A percentile compares a stretch with the other conserved stretches of the same genome.
phyloP scores from a whole-genome alignment of 768 basidiomycete genomes.

The Ephemerocybe angulata region DNA sequence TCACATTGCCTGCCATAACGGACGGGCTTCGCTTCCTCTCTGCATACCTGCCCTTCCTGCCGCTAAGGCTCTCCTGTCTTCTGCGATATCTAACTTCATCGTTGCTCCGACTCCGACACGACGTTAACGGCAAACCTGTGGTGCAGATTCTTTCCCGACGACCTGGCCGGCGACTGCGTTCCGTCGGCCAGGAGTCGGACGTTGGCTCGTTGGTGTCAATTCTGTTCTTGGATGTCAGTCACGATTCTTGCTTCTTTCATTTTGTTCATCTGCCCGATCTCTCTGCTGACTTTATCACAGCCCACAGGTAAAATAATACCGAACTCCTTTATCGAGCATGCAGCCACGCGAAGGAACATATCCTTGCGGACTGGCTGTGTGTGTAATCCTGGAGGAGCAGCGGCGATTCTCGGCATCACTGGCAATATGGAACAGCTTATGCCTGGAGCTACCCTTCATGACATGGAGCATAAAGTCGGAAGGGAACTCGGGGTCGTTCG shows the following conservation, averaged over 20 bases:
- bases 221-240: constrained; percentile 59
- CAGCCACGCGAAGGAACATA: constrained; percentile 59
- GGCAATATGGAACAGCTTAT: constrained; percentile 60
- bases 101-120: constrained; percentile 58
- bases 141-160: constrained; percentile 64
- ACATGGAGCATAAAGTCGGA: constrained; percentile 59
- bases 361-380: constrained; percentile 83
- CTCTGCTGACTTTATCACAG: no score
- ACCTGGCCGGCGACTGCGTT: constrained; percentile 49
- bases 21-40: constrained; percentile 75
- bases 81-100: constrained; percentile 56
- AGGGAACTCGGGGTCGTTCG: constrained; percentile 72
- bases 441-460: constrained; percentile 55
- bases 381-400: constrained; percentile 84
- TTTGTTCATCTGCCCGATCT: no score
- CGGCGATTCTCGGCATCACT: constrained; percentile 64
- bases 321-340: constrained; percentile 69
- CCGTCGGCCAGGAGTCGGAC: constrained; percentile 64
- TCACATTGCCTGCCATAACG: constrained; percentile 72
- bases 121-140: constrained; percentile 54
- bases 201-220: constrained; percentile 61
- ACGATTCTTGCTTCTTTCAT: neutral
- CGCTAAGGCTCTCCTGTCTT: constrained; percentile 68
- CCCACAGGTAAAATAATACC: constrained; percentile 64
- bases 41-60: constrained; percentile 76